Base-by-base conservation (phyloP, 1,139 yeast genomes). In the Kodamaea sp. region DNA sequence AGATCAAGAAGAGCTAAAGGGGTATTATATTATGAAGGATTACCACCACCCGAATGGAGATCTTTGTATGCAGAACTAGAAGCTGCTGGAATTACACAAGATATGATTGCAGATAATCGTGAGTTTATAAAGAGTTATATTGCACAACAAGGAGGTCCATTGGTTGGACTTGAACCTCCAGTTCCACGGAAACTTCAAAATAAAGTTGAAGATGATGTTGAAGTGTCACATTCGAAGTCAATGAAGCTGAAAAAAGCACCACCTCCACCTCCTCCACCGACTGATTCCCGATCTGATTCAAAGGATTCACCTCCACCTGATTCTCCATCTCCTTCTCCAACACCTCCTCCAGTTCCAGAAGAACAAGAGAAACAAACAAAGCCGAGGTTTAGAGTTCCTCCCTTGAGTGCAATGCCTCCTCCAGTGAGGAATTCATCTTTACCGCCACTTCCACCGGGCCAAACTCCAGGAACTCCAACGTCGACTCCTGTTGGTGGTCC, bases 41-140 rank as follows among this genome's bases (percentile, higher is more conserved):
- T 75, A 36, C 95, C 95, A 1, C 95, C 95, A 6, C 83, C 85
- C 4, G 95, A 86, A 58, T 87, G 95, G 96, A 63, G 90, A 34
- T 70, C 84, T 2, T 70, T 88, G 40, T 85, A 87, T 48, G 67
- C 77, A 5, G 92, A 84, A 54, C 69, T 88, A 41, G 94, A 82
- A 29, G 70, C 77, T 15, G 84, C 85, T 38, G 96, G 96, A 0
- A 87, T 88, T 42, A 64, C 89, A 0, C 95, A 87, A 54, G 95
- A 87, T 51, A 84, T 85, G 90, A 86, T 88, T 60, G 94, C 92
- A 1, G 94, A 85, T 44, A 85, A 86, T 55, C 71, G 89, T 45
- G 86, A 84, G 46, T 86, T 86, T 55, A 86, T 86, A 50, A 86
- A 85, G 58, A 81, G 80, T 41, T 86, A 84, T 54, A 84, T 86